Base-by-base conservation (phyloP, 1,139 yeast species). In the Blastobotrys niveus region DNA sequence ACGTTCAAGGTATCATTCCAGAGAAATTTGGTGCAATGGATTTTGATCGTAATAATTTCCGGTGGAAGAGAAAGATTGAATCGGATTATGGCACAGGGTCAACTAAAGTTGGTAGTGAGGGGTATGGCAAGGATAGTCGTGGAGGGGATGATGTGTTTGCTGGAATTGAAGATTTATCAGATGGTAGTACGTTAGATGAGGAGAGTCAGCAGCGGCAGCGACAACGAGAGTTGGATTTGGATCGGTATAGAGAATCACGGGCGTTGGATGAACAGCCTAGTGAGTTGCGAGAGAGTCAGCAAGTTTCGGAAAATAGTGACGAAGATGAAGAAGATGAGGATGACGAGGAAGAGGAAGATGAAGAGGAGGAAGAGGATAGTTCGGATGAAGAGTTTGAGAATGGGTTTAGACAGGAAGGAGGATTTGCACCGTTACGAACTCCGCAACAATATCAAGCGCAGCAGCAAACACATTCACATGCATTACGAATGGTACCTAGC, bases 111-210 rank as follows among this genome's bases (percentile, higher is more conserved):
- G 47, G 44, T 17, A 15, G 14, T 12, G 29, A 10, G 5, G 29
- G 15, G 29, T 18, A 5, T 20, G 3, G 2, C 5, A 9, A n/a
- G 3, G 9, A 17, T 12, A 49, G 48, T 22, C 22, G 18, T 19
- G 45, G 32, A 5, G 53, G 54, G 3, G 46, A 47, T 2, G 57
- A 54, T 27, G 54, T 53, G 14, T 58, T 59, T 48, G 55, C 52
- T n/a, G 63, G 58, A 2, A 58, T 60, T 38, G 62, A 58, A 2
- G 62, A 59, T 42, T 49, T 56, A 9, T 48, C 53, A 7, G 54
- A 52, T 24, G 34, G 39, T 4, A 22, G 35, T 9, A 41, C 44
- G 14, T 27, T 41, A 29, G 44, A 41, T 5, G 34, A 21, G 8
- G 32, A 34, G n/a, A n/a, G 29, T 17, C 12, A 17, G 30, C 19